Evolutionary conservation across 2,329 filamentous ascomycete genomes (phyloP), one percentile per base, ranked within the genome.

Genomic region (Diplodia scrobiculata): DNA sequence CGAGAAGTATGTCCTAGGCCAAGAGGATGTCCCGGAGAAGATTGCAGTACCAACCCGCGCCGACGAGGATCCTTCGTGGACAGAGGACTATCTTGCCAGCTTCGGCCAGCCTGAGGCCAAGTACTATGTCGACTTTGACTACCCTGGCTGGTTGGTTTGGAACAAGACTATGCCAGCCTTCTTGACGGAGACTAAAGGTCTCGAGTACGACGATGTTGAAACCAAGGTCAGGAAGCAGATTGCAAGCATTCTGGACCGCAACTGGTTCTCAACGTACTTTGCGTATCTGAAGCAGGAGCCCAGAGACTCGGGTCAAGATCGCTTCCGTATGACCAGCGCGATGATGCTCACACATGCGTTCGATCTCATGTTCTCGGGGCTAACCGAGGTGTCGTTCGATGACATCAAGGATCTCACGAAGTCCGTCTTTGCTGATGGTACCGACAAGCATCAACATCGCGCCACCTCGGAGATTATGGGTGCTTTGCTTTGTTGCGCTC

Each of bases 141-240:
- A 96, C 74, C 92, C 94, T 4, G 95, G 95, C 36, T 99, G 96
- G 96, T 84, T 99, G 19, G 92, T 96, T 0, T 99, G 95, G 95
- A 90, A 90, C 63, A 91, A 95, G 77, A 87, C 84, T 36, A 94
- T 98, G 82, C 88, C 87, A 14, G 95, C 89, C 0, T 92, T 89
- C 76, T 87, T 87, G 68, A 87, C 90, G 2, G 89, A 90, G 63
- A 87, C 92, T 32, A 81, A 80, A 75, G 78, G 88, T 77, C 73
- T 97, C 81, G 77, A 86, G 52, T 99, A 95, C 72, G 95, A 99
- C 72, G 88, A 91, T 14, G 81, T 91, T 0, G 95, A 99, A 77
- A 87, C 80, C 71, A 83, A 83, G 1, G 87, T 90, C 6, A 88
- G 94, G 48, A 84, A 85, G 65, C 90, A 91, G 73, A 95, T 99